Percentiles rank a stretch among this genome's conserved stretches.
Conservation (phyloP, 2,329 filamentous ascomycete species). For the Macroventuria anomochaeta region DNA sequence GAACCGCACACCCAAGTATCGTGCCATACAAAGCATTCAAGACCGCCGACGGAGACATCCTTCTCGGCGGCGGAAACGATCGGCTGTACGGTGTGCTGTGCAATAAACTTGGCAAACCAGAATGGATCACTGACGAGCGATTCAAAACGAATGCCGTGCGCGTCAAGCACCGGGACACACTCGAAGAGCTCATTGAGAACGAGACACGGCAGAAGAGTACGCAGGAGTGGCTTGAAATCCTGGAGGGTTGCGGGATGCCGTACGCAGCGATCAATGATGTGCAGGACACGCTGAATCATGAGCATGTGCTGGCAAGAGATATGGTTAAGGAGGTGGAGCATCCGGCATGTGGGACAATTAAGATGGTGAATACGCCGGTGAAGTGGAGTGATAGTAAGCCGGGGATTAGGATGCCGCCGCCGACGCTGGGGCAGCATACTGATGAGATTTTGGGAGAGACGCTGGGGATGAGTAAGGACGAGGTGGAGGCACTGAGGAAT, state of each 20-base stretch:
- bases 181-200: conserved; percentile 80
- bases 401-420: conserved; percentile 77
- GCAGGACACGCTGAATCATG: conserved; percentile 79
- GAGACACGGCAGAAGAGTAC: conserved; percentile 81
- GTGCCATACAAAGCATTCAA: conserved; percentile 90
- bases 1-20: conserved; percentile 96
- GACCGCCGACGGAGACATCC: conserved; percentile 67
- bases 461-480: conserved; percentile 41
- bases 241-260: conserved; percentile 92
- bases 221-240: conserved; percentile 81
- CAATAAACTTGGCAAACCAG: conserved; percentile 62
- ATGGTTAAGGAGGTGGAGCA: conserved; percentile 94
- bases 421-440: conserved; percentile 68
- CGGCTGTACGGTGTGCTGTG: conserved; percentile 66
- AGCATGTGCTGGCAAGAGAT: conserved; percentile 76
- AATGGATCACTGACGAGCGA: conserved; percentile 63
- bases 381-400: conserved; percentile 89
- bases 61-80: conserved; percentile 70
- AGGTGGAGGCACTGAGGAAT: conserved; percentile 40
- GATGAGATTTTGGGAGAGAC: conserved; percentile 44
- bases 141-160: conserved; percentile 66
- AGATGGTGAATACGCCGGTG: conserved; percentile 90
- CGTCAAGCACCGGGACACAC: conserved; percentile 72
- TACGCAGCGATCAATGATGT: conserved; percentile 96
- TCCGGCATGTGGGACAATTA: conserved; percentile 79